Base-by-base conservation (phyloP, 352 stramenopile genomes). In the Phytophthora meadii region DNA sequence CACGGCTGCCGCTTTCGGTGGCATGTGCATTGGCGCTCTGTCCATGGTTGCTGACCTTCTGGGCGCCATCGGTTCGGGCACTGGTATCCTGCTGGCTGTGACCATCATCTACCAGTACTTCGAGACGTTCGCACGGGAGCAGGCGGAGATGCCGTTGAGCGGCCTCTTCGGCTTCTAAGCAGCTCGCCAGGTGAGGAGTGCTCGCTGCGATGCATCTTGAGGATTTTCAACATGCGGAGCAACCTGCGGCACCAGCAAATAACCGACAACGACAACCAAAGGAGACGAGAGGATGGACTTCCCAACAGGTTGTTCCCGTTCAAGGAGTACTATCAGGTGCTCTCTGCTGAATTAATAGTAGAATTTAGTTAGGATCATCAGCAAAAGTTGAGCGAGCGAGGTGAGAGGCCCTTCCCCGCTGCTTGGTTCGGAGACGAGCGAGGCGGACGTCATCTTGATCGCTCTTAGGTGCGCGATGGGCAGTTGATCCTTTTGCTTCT, bases 51-150 rank as follows among this genome's bases (percentile, higher is more conserved):
- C 97, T 24, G 98, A 99, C 76, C 93, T 99, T 63, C 85, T 99
- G 53, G 98, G 98, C 48, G 98, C 98, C 34, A 99, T 99, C 75
- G 98, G 98, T 62, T 99, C 96, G 46, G 98, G 98, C 74, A 99
- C 97, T 8, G 97, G 97, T 84, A 99, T 99, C 77, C 79, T 99
- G 65, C 80, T 99, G 59, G 95, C 94, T 51, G 98, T 99, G 53
- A 99, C 97, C 25, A 99, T 99, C 86, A 99, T 99, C 81, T 99
- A 99, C 88, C 93, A 98, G 80, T 99, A 99, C 82, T 99, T 98
- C 71, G 97, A 99, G 88, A 97, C 95, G 41, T 99, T 99, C 55
- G 88, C 95, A 53, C 97, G 97, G 72, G 96, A 99, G 76, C 84
- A 95, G 62, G 83, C 87, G 7, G 87, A 95, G 62, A 81, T 95